Evolutionary conservation across 75 land plant species (phyloP).

Genomic region (Sequoia sempervirens): DNA sequence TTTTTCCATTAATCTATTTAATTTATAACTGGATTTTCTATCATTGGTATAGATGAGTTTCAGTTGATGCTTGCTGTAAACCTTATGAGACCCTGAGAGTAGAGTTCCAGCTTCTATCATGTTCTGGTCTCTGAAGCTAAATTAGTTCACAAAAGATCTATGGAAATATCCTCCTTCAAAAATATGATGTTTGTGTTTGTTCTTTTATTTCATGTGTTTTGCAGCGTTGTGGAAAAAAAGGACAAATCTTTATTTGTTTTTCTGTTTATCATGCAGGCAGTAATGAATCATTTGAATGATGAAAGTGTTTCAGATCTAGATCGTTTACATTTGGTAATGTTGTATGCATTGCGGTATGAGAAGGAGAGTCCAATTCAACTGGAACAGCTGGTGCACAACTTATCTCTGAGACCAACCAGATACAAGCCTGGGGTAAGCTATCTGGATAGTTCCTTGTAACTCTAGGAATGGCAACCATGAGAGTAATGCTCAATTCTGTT

Average conservation of each 20-base stretch:
- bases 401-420: constrained; percentile 69
- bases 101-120: neutral
- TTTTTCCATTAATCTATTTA: neutral
- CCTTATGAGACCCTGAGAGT: neutral
- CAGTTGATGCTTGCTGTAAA: neutral
- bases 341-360: constrained; percentile 97
- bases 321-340: constrained; percentile 74
- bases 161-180: neutral
- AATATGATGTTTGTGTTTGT: neutral
- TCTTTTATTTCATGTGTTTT: neutral
- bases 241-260: neutral
- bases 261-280: constrained; percentile 59
- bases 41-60: neutral
- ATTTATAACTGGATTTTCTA: neutral
- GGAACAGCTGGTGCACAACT: constrained; percentile 83
- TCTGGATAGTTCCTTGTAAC: constrained; percentile 8
- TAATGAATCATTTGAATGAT: constrained; percentile 68
- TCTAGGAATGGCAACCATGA: neutral
- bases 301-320: constrained; percentile 79
- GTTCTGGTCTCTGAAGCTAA: neutral
- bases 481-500: constrained; percentile 1
- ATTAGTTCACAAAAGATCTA: neutral
- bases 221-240: neutral
- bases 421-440: constrained; percentile 85
- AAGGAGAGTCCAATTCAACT: constrained; percentile 92